Percentiles rank a stretch among this genome's conserved stretches.
Evolutionary conservation across 225 moss, liverwort and hornwort species (phyloP).

Genomic region (Bryoerythrophyllum caledonicum): DNA sequence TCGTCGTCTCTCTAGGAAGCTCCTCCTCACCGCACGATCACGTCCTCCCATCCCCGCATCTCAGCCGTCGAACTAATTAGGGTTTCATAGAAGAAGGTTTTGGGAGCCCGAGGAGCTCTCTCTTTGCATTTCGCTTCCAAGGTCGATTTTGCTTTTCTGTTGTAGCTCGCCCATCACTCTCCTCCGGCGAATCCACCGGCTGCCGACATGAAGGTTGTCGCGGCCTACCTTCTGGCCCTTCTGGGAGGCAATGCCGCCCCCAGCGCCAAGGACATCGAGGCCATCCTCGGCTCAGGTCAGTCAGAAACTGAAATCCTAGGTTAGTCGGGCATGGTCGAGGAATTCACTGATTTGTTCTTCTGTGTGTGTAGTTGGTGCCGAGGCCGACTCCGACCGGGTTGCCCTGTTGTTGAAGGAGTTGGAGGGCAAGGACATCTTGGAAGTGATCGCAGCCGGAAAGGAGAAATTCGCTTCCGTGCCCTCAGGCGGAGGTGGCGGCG

Average conservation of each 20-base stretch:
- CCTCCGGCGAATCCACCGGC: neutral
- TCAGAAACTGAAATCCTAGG: neutral
- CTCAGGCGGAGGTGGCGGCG: slow-evolving; percentile 62
- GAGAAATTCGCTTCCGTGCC: slow-evolving; percentile 72
- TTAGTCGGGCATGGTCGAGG: too few species aligned
- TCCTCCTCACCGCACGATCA: neutral
- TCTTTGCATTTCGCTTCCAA: slow-evolving; percentile 13
- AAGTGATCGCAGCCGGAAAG: slow-evolving; percentile 72
- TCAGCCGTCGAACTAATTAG: slow-evolving; percentile 6
- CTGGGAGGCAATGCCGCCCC: slow-evolving; percentile 66
- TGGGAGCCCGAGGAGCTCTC: rapidly evolving
- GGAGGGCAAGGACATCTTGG: slow-evolving; percentile 66
- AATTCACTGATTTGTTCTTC: neutral
- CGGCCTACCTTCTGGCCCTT: slow-evolving; percentile 75
- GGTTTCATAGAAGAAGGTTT: slow-evolving; percentile 16
- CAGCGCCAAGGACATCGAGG: slow-evolving; percentile 55
- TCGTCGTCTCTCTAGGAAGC: neutral
- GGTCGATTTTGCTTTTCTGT: neutral
- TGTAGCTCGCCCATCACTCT: slow-evolving; percentile 9
- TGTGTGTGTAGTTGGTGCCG: slow-evolving; percentile 60
- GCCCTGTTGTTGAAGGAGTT: slow-evolving; percentile 51
- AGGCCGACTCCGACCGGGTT: slow-evolving; percentile 61
- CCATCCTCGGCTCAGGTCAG: slow-evolving; percentile 56
- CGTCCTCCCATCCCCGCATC: neutral
- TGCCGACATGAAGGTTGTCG: slow-evolving; percentile 72